phyloP scores from a whole-genome alignment of 2,329 filamentous ascomycete species.

The Paramyrothecium sp. region DNA sequence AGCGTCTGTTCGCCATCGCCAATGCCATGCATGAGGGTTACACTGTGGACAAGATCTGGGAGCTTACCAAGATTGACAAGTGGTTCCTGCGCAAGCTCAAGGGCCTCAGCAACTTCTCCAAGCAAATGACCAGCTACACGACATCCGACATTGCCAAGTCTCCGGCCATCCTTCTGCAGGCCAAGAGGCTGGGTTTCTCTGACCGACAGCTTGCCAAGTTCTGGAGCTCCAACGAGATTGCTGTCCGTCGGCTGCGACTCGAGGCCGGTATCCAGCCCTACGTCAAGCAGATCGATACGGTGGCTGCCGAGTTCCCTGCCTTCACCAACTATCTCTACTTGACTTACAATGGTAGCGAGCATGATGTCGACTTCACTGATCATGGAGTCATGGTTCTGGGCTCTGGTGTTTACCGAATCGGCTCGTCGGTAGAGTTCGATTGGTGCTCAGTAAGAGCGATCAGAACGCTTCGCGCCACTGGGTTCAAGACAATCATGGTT shows the following conservation, averaged over 20 bases:
- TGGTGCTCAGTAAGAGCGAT: conserved; percentile 98
- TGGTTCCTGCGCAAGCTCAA: conserved; percentile 96
- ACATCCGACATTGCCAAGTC: conserved; percentile 64
- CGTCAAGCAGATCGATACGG: conserved; percentile 98
- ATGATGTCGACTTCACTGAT: conserved; percentile 82
- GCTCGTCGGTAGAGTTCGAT: conserved; percentile 97
- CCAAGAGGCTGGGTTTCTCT: conserved; percentile 92
- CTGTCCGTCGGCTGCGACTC: conserved; percentile 78
- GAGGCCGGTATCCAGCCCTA: conserved; percentile 84
- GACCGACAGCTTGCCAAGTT: conserved; percentile 93
- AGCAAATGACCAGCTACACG: conserved; percentile 68
- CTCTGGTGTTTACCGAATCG: conserved; percentile 94
- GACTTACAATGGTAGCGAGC: conserved; percentile 88
- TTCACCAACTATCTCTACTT: conserved; percentile 95
- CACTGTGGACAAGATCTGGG: conserved; percentile 94
- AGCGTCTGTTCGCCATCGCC: conserved; percentile 94
- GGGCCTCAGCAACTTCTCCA: conserved; percentile 85
- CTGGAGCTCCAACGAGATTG: conserved; percentile 91
- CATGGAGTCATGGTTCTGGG: conserved; percentile 95
- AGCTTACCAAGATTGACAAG: conserved; percentile 97
- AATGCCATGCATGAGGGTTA: conserved; percentile 97
- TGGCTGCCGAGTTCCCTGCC: conserved; percentile 93
- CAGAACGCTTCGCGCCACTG: conserved; percentile 78
- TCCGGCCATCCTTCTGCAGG: conserved; percentile 68
- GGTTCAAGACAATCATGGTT: conserved; percentile 94